Base-by-base conservation (phyloP, 2,329 filamentous ascomycete genomes). In the Graphilbum fragrans region DNA sequence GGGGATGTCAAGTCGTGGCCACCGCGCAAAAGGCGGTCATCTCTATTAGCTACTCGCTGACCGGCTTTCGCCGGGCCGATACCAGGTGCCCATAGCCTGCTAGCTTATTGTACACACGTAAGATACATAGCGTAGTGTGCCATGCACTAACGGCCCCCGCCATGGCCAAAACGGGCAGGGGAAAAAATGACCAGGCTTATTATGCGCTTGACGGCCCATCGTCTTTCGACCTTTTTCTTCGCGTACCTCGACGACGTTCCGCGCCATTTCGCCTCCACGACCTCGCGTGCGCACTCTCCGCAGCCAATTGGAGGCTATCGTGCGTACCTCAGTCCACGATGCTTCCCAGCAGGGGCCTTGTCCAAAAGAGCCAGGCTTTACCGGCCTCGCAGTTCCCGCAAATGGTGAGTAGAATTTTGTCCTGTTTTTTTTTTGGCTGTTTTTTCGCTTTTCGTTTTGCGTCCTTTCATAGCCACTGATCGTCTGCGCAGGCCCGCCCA, bases 291-390 rank as follows among this genome's bases (percentile, higher is more conserved):
- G 8, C 25, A 27, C 25, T 12, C 7, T 27, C 12, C 12, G 25
- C 25, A 31, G 29, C 11, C 14, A 5, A 31, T 14, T 31, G 29
- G 29, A 31, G n/a, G n/a, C 32, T 17, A 22, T 29, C 17, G 20
- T 31, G 27, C 34, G 14, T 34, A 14, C 25, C 23, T 20, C n/a
- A n/a, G 17, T 22, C 19, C 17, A 25, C 41, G 3, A 78, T 78
- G 73, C 61, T 77, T 55, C 67, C 69, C 54, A 68, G 69, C 50
- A 66, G 66, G 65, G 67, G 70, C 50, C 52, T 75, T 42, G 60
- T 65, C 47, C 66, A 62, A 58, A 61, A 65, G 44, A 57, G 58
- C 53, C 62, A 64, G 41, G 59, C 64, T 48, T 56, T 66, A 49
- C 62, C 63, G 41, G 59, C 64, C 48, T 56, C 66, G 49, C 61